Evolutionary conservation across 306 rosid genomes (phyloP).

Genomic region (Psophocarpus tetragonolobus): DNA sequence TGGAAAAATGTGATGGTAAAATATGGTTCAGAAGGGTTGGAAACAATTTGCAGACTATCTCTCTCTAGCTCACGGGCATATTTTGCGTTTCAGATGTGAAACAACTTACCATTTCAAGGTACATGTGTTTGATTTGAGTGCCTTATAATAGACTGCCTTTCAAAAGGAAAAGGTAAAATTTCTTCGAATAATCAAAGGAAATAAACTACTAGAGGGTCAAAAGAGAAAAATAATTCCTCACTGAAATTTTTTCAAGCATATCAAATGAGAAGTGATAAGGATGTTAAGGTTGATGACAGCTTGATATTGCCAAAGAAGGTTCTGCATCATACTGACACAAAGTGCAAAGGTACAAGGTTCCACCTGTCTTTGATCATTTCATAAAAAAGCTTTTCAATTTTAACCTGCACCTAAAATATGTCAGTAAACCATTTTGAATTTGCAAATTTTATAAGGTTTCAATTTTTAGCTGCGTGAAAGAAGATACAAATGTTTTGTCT

Average conservation of each 20-base stretch:
- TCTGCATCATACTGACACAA: neutral
- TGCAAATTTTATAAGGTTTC: too few relatives aligned
- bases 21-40: conserved; percentile 43
- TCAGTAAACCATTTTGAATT: too few relatives aligned
- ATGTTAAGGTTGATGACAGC: neutral
- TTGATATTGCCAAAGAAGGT: neutral
- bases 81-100: conserved; percentile 28
- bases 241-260: neutral
- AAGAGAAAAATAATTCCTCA: neutral
- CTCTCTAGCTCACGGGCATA: conserved; percentile 28
- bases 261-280: neutral
- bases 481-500: neutral
- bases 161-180: neutral
- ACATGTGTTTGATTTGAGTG: neutral
- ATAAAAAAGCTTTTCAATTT: neutral
- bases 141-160: conserved; percentile 4
- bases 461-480: neutral
- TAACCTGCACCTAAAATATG: neutral
- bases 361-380: neutral
- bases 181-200: neutral
- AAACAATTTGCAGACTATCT: conserved; percentile 33
- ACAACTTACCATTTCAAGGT: neutral
- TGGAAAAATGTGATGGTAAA: conserved; percentile 27
- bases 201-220: neutral
- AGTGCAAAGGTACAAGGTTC: neutral